Base-by-base conservation (phyloP, 2,329 filamentous ascomycete species). In the Trichoderma hamatum region DNA sequence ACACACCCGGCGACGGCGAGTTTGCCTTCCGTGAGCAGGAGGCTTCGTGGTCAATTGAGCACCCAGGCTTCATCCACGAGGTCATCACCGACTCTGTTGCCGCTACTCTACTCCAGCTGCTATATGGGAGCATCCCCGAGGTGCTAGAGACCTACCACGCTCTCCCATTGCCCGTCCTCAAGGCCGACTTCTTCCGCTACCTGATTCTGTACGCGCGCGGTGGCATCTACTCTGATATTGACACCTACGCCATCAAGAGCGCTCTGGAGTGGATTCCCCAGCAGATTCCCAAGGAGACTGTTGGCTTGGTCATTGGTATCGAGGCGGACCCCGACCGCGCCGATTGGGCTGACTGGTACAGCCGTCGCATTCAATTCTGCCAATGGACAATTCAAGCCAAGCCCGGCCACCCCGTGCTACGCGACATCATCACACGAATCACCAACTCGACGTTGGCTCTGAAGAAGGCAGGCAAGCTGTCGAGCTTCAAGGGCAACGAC, bases 331-430 rank as follows among this genome's bases (percentile, higher is more conserved):
- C 96, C 0, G 94, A 98, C 79, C 89, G 96, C 59, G 87, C 88
- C 3, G 96, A 99, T 79, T 99, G 96, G 96, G 86, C 89, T 43
- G 84, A 97, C 1, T 98, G 95, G 96, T 99, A 98, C 83, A 96
- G 93, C 72, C 91, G 96, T 70, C 89, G 95, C 72, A 94, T 99
- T 71, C 96, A 98, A 78, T 98, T 99, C 81, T 99, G 96, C 82
- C 96, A 99, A 80, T 99, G 96, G 96, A 99, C 96, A 1, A 97
- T 99, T 72, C 95, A 98, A 80, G 84, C 92, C 69, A 99, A 99
- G 80, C 92, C 95, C 0, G 96, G 96, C 13, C 96, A 99, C 78
- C 96, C 96, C 0, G 89, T 97, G 14, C 86, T 99, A 69, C 89
- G 94, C 71, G 93, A 97, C 71, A 88, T 97, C 70, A 93, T 99